Evolutionary conservation across 2,329 filamentous ascomycete species (phyloP).

Genomic region (Aspergillus pseudoterreus): DNA sequence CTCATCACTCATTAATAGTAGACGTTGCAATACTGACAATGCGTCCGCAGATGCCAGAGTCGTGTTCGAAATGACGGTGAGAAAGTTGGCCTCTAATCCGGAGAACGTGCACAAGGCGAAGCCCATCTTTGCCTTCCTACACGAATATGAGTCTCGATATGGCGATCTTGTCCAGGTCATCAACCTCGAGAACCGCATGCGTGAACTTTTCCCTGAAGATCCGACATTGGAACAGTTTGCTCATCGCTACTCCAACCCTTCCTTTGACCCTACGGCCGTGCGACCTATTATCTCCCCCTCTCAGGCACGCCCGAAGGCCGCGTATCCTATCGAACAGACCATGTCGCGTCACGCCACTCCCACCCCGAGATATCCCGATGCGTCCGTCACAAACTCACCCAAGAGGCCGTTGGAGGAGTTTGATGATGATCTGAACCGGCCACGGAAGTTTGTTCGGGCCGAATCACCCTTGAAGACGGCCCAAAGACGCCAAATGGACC

Average conservation of each 20-base stretch:
- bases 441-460: conserved; percentile 82
- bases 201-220: conserved; percentile 87
- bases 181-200: conserved; percentile 89
- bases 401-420: conserved; percentile 67
- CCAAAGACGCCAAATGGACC: conserved; percentile 78
- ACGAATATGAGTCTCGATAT: conserved; percentile 91
- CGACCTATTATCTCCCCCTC: conserved; percentile 79
- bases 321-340: conserved; percentile 25
- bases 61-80: conserved; percentile 92
- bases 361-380: conserved; percentile 32
- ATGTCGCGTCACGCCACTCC: conserved; percentile 34
- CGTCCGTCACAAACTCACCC: conserved; percentile 40
- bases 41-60: conserved; percentile 74
- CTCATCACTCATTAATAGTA: background rate
- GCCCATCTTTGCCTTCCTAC: conserved; percentile 84
- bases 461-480: conserved; percentile 90
- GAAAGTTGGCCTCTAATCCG: conserved; percentile 72
- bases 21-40: too few species aligned
- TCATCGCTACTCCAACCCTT: conserved; percentile 67
- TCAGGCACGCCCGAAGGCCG: conserved; percentile 66
- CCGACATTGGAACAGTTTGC: conserved; percentile 71
- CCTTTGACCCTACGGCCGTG: conserved; percentile 78
- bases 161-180: conserved; percentile 88
- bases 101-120: conserved; percentile 73
- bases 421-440: conserved; percentile 67